phyloP scores from a whole-genome alignment of 2,329 filamentous ascomycete species.

The Arthrinium phaeospermum region DNA sequence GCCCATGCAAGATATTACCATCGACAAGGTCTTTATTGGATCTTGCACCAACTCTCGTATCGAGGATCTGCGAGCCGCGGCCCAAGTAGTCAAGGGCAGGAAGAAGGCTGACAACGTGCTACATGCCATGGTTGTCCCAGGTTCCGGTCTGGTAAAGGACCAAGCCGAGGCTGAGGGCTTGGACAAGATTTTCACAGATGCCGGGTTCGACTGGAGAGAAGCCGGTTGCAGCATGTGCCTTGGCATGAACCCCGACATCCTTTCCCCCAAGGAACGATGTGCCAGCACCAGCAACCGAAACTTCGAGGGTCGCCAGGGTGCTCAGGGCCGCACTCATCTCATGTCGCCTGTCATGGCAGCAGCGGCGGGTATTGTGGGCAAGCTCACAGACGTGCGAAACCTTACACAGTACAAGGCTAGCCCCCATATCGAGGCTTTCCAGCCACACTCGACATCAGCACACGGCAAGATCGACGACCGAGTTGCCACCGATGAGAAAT shows the following conservation, averaged over 20 bases:
- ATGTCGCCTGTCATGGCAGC: slow-evolving; percentile 98
- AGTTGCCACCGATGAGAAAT: slow-evolving; percentile 55
- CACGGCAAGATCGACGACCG: slow-evolving; percentile 60
- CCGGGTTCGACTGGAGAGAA: slow-evolving; percentile 97
- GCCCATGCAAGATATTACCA: slow-evolving; percentile 85
- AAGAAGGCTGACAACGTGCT: slow-evolving; percentile 89
- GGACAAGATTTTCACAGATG: slow-evolving; percentile 88
- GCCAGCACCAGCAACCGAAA: slow-evolving; percentile 97
- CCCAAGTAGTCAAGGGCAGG: slow-evolving; percentile 83
- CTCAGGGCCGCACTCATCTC: slow-evolving; percentile 87
- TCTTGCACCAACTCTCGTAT: slow-evolving; percentile 98
- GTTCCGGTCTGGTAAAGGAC: slow-evolving; percentile 91
- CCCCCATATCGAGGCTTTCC: slow-evolving; percentile 64
- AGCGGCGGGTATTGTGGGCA: slow-evolving; percentile 86
- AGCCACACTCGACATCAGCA: slow-evolving; percentile 38
- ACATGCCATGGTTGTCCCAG: slow-evolving; percentile 94
- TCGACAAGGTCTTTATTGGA: slow-evolving; percentile 98
- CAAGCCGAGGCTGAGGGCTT: slow-evolving; percentile 91
- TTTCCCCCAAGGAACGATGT: slow-evolving; percentile 89
- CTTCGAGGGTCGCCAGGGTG: slow-evolving; percentile 95
- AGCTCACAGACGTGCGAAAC: slow-evolving; percentile 89
- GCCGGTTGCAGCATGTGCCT: slow-evolving; percentile 99
- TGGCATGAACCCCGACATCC: slow-evolving; percentile 98
- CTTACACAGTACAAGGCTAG: slow-evolving; percentile 66
- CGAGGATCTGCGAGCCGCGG: slow-evolving; percentile 89